phyloP scores from a whole-genome alignment of 306 rosid genomes.

The Vigna unguiculata region DNA sequence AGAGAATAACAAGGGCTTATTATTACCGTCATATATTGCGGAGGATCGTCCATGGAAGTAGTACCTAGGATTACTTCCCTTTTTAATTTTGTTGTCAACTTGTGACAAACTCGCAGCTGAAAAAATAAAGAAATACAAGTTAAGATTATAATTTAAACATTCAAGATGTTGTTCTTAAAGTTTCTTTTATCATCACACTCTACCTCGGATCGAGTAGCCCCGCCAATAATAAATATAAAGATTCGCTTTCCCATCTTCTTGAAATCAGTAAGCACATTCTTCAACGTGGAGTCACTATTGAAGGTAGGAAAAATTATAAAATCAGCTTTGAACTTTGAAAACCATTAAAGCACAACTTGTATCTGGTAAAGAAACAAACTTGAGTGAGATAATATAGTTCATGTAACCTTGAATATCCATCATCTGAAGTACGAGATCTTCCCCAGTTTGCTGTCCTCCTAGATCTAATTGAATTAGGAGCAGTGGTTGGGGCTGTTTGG shows the following conservation, averaged over 20 bases:
- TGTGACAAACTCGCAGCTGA: conserved; percentile 96
- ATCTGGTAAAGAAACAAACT: neutral
- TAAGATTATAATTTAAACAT: conserved; percentile 36
- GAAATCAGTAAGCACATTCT: conserved; percentile 56
- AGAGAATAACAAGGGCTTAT: conserved; percentile 34
- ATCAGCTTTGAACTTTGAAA: neutral
- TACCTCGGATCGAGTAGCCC: conserved; percentile 99
- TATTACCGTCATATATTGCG: conserved; percentile 77
- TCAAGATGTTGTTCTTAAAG: conserved; percentile 10
- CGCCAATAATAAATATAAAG: conserved; percentile 85
- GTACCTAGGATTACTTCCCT: conserved; percentile 92
- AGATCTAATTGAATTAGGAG: conserved; percentile 77
- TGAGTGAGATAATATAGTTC: conserved; percentile 25
- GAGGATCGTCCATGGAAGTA: conserved; percentile 77
- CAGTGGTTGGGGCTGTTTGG: conserved; percentile 51
- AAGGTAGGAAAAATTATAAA: conserved; percentile 32
- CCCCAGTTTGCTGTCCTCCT: conserved; percentile 97
- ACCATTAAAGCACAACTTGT: conserved; percentile 23
- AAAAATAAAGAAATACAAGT: conserved; percentile 25
- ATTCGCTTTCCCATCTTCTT: conserved; percentile 88
- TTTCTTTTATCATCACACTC: conserved; percentile 26
- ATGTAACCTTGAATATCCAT: conserved; percentile 83
- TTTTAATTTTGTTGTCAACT: conserved; percentile 78
- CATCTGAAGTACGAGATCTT: conserved; percentile 66
- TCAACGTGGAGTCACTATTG: conserved; percentile 76